A percentile compares a stretch with the other conserved stretches of the same genome.
Evolutionary conservation across 345 rosid genomes (phyloP).

Genomic region (Eucalyptus globulus): DNA sequence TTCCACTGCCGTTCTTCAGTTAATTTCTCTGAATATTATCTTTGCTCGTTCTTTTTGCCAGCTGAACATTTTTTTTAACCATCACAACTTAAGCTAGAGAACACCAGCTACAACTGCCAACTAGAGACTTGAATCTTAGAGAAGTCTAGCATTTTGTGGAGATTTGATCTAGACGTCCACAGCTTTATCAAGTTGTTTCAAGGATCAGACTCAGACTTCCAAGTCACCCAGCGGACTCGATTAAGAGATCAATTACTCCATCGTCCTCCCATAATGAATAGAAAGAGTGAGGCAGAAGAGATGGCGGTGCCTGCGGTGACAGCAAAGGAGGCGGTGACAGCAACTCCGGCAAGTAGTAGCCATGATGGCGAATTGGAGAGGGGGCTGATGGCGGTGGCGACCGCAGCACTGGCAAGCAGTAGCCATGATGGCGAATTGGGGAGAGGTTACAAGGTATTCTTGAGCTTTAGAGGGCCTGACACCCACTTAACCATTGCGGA

Average conservation of each 20-base stretch:
- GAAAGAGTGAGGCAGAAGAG: neutral
- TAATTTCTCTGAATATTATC: too few species aligned
- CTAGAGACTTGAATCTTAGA: too few species aligned
- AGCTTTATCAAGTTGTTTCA: neutral
- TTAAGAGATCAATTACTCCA: neutral
- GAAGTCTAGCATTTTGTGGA: too few species aligned
- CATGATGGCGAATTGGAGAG: accelerated
- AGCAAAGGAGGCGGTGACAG: neutral
- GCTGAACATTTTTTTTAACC: too few species aligned
- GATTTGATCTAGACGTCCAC: too few species aligned
- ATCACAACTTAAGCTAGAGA: too few species aligned
- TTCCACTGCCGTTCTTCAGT: too few species aligned
- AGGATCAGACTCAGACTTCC: neutral
- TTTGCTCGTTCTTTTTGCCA: too few species aligned
- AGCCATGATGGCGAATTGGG: neutral
- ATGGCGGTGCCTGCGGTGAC: neutral
- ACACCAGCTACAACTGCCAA: too few species aligned
- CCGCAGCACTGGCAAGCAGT: neutral
- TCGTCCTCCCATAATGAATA: neutral
- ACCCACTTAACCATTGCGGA: neutral
- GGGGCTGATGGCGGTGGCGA: neutral
- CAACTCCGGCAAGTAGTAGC: neutral
- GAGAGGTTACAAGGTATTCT: neutral
- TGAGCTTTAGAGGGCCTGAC: neutral
- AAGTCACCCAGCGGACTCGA: neutral